phyloP scores from a whole-genome alignment of 2,329 filamentous ascomycete genomes.

The Verticillium albo-atrum region DNA sequence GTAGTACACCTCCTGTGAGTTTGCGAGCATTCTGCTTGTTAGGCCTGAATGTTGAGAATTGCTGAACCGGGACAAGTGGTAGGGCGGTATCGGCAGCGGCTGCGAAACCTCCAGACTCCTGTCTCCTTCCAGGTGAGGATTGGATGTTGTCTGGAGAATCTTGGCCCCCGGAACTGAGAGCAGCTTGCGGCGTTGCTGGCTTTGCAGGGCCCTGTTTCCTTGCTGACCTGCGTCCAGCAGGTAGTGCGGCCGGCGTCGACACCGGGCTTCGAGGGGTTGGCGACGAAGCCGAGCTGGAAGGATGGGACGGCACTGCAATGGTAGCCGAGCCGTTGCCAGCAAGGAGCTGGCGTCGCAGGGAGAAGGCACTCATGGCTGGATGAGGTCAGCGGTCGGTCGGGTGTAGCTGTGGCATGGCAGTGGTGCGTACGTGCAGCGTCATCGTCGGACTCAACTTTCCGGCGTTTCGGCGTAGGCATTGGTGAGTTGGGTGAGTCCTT shows the following conservation, averaged over 20 bases:
- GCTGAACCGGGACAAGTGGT: constrained; percentile 8
- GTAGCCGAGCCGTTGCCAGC: background rate
- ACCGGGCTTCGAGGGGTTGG: background rate
- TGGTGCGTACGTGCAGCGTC: constrained; percentile 25
- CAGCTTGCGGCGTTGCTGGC: background rate
- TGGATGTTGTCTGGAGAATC: background rate
- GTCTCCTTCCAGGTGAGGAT: background rate
- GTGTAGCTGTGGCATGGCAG: background rate
- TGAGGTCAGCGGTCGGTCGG: constrained; percentile 7
- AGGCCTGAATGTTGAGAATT: constrained; percentile 42
- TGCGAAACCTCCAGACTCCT: constrained; percentile 7
- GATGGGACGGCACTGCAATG: background rate
- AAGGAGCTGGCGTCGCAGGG: constrained; percentile 31
- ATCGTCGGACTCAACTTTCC: constrained; percentile 31
- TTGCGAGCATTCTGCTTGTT: constrained; percentile 37
- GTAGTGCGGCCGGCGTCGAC: background rate
- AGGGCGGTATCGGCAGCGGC: background rate
- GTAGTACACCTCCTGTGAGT: constrained; percentile 32
- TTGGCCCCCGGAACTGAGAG: background rate
- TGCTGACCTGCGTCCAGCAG: background rate
- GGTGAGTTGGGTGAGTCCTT: background rate
- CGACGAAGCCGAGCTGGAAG: background rate
- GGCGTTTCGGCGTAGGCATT: constrained; percentile 31
- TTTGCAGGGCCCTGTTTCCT: background rate
- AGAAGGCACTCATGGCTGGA: constrained; percentile 38